Base-by-base conservation (phyloP, 2,329 filamentous ascomycete genomes). In the Fragosphaeria purpurea region DNA sequence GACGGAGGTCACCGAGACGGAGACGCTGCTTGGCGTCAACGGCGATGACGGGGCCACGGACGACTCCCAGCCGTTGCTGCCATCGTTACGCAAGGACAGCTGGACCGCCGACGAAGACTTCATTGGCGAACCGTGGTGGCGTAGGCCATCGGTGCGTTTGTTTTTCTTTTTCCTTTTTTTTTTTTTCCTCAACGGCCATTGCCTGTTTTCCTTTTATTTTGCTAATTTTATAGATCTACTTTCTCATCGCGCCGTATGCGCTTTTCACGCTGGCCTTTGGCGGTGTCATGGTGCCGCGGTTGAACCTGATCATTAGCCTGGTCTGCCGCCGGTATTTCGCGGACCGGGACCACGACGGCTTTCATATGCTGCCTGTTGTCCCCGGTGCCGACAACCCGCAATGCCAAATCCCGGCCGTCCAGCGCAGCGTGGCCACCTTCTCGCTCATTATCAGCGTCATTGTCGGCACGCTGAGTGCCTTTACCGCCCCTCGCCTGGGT, bases 231-330 rank as follows among this genome's bases (percentile, higher is more conserved):
- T 22, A 22, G 22, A 22, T 22, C 22, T 87, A 76, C 66, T 97
- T 89, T 87, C 74, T 97, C 5, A 66, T 97, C 7, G 80, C 78
- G 0, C 86, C 89, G 1, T 93, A 90, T 66, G 74, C 86, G 50
- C 67, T 95, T 43, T 91, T 88, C 62, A 88, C 88, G 0, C 71
- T 94, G 49, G 89, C 90, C 0, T 91, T 93, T 65, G 93, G 91
- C 35, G 88, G 88, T 51, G 79, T 87, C 6, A 73, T 93, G 7
- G 87, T 96, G 7, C 90, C 91, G 8, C 93, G 86, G 64, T 74
- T 95, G 55, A 95, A 95, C 61, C 70, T 96, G 67, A 88, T 95
- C 55, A 75, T 95, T 54, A 77, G 83, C 52, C 74, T 98, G 33
- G 80, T 97, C 48, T 98, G 93, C 66, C 79, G 82, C 55, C 77